Percentiles rank a stretch among this genome's conserved stretches.
Evolutionary conservation across 257 asterid species (phyloP).

Genomic region (Scutellaria galericulata): DNA sequence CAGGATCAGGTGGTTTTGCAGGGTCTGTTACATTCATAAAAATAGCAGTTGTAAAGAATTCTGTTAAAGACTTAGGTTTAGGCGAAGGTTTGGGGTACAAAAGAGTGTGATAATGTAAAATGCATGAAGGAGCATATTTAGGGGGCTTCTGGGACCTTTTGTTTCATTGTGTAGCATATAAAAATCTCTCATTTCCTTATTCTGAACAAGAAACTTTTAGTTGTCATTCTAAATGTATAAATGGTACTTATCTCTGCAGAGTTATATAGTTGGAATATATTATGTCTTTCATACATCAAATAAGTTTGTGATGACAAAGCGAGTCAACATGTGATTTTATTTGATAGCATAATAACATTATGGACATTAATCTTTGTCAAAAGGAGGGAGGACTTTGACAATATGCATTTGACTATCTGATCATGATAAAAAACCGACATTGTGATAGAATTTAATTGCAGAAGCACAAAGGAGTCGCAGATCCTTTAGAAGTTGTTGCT

Average conservation of each 20-base stretch:
- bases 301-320: background rate
- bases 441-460: conserved; percentile 40
- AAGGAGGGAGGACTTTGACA: conserved; percentile 14
- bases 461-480: conserved; percentile 89
- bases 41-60: too few species aligned
- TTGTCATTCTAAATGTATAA: background rate
- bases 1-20: background rate
- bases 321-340: background rate
- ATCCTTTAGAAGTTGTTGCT: conserved; percentile 95
- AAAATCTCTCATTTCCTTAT: background rate
- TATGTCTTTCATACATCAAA: background rate
- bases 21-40: too few species aligned
- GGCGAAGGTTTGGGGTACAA: too few species aligned
- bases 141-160: too few species aligned
- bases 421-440: conserved; percentile 19
- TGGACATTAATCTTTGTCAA: background rate
- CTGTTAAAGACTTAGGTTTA: too few species aligned
- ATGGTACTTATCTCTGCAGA: background rate
- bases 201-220: background rate
- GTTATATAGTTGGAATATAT: conserved; percentile 1
- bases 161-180: too few species aligned
- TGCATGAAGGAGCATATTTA: too few species aligned
- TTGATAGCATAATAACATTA: background rate
- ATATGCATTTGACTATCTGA: conserved; percentile 26
- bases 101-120: too few species aligned